Conservation (phyloP, 352 stramenopile genomes). For the Globisporangium abappressorium region DNA sequence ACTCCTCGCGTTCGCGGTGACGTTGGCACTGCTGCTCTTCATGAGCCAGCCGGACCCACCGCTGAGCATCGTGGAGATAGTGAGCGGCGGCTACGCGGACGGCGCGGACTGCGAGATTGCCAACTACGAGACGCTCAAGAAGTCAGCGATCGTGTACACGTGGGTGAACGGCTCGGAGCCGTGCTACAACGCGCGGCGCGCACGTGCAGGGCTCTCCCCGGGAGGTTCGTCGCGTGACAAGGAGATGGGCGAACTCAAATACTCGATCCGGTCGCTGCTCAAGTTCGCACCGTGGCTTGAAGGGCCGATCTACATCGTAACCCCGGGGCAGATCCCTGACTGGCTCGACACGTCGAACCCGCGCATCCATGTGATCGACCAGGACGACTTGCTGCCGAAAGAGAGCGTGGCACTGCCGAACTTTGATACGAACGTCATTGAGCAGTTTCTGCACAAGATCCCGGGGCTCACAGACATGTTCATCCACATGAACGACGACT, state of each 20-base stretch:
- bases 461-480: constrained; percentile 84
- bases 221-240: constrained; percentile 75
- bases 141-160: constrained; percentile 79
- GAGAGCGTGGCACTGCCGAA: constrained; percentile 55
- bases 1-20: constrained; percentile 42
- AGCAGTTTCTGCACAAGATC: constrained; percentile 87
- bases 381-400: constrained; percentile 71
- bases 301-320: constrained; percentile 83
- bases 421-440: constrained; percentile 84
- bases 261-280: constrained; percentile 77
- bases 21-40: constrained; percentile 48
- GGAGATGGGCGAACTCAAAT: constrained; percentile 87
- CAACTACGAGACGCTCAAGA: constrained; percentile 61
- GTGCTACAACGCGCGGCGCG: constrained; percentile 70
- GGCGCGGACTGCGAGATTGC: constrained; percentile 52
- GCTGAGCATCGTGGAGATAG: constrained; percentile 46
- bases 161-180: constrained; percentile 82
- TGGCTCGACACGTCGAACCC: constrained; percentile 73
- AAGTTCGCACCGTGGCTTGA: constrained; percentile 79
- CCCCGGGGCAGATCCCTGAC: constrained; percentile 73
- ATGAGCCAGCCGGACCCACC: constrained; percentile 49
- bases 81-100: constrained; percentile 34
- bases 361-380: constrained; percentile 68
- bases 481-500: constrained; percentile 90
- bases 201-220: constrained; percentile 43